These are phyloP conservation scores for Mucuna pruriens DNA, from an alignment of 306 rosid species.

Conservation along the genomic window DNA sequence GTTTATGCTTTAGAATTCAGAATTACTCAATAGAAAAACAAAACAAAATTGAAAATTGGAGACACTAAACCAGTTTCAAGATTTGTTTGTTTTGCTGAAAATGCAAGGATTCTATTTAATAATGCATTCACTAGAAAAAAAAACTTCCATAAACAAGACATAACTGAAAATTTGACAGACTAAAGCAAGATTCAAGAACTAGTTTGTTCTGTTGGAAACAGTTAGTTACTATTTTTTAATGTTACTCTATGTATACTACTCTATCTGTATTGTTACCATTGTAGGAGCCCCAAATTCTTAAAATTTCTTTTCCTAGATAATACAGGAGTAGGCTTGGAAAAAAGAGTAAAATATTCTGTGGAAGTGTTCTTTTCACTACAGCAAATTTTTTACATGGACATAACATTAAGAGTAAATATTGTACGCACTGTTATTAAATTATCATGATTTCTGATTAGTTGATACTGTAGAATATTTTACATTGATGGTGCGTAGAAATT, in stretches of 20 bases:
- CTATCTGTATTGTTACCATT: background rate
- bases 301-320: background rate
- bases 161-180: background rate
- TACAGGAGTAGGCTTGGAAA: background rate
- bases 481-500: too few species aligned
- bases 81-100: background rate
- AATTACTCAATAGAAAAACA: background rate
- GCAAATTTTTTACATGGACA: background rate
- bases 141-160: background rate
- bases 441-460: too few species aligned
- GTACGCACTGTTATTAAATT: too few species aligned
- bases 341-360: background rate
- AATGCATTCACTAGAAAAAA: background rate
- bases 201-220: background rate
- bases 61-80: background rate
- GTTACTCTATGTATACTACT: background rate
- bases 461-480: too few species aligned
- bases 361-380: background rate
- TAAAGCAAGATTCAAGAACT: background rate
- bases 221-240: background rate
- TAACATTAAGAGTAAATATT: too few species aligned
- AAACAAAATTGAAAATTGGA: background rate
- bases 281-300: background rate
- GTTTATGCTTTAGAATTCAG: background rate
- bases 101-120: background rate